Evolutionary conservation across 2,329 filamentous ascomycete genomes (phyloP).

Genomic region (Diaporthe longicolla): DNA sequence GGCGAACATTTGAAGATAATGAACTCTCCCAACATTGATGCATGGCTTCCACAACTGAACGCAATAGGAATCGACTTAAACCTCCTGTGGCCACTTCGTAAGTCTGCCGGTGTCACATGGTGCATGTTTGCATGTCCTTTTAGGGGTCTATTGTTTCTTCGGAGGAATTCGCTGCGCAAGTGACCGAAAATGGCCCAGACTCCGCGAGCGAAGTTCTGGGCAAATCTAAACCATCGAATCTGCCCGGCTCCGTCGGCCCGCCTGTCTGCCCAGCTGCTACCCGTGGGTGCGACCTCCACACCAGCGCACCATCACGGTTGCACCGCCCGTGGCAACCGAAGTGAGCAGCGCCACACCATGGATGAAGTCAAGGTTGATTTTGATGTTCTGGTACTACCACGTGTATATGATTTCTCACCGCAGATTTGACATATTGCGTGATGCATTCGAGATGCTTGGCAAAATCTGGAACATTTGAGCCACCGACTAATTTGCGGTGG

Average conservation of each 20-base stretch:
- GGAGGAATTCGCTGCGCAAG: conserved; percentile 14
- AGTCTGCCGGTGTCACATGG: neutral
- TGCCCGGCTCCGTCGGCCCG: conserved; percentile 20
- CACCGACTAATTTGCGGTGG: neutral
- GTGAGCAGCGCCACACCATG: conserved; percentile 1
- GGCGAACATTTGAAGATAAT: neutral
- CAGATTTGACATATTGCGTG: neutral
- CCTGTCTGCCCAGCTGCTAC: neutral
- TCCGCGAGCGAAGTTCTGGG: conserved; percentile 23
- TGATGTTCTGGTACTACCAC: neutral
- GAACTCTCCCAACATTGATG: neutral
- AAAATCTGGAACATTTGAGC: neutral
- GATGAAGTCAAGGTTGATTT: neutral
- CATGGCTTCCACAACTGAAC: neutral
- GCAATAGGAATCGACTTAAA: neutral
- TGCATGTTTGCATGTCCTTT: neutral
- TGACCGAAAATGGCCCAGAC: neutral
- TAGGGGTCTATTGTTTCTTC: neutral
- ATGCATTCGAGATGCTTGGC: neutral
- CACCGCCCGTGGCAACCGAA: conserved; percentile 18
- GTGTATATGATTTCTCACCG: neutral
- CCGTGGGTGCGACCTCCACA: conserved; percentile 2
- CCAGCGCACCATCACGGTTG: neutral
- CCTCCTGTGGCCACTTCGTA: neutral
- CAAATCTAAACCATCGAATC: conserved; percentile 13